These are phyloP conservation scores for Lignosus rhinocerotis DNA, from an alignment of 1,284 basidiomycete species.

Conservation along the genomic window DNA sequence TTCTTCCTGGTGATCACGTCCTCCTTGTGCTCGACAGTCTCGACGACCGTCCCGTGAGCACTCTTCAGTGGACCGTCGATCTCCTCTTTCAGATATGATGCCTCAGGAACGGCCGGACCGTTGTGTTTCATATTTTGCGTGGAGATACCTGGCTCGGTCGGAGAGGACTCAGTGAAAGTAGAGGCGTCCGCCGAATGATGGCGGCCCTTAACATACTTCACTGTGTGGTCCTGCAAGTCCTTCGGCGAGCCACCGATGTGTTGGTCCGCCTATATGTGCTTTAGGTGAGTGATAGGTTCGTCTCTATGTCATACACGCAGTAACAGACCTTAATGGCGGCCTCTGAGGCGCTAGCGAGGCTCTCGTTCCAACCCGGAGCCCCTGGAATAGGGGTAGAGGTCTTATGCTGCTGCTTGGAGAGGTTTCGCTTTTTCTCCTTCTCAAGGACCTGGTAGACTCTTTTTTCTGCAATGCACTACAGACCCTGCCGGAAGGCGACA, in stretches of 20 bases:
- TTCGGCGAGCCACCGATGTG: constrained; percentile 15
- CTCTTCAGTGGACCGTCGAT: constrained; percentile 43
- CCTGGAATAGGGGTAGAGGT: constrained; percentile 51
- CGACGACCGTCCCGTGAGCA: constrained; percentile 12
- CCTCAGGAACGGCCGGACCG: constrained; percentile 22
- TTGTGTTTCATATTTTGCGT: constrained; percentile 19
- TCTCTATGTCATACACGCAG: not conserved
- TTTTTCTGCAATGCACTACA: not conserved
- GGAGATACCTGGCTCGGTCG: constrained; percentile 20
- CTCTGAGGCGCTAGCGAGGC: constrained; percentile 66
- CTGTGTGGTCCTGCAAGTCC: constrained; percentile 41
- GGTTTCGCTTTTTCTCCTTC: constrained; percentile 56
- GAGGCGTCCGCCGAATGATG: constrained; percentile 34
- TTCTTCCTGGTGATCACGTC: constrained; percentile 8
- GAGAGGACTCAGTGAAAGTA: constrained; percentile 9
- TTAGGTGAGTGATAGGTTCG: not conserved
- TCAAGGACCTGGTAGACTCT: constrained; percentile 46
- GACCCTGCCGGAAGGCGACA: not conserved
- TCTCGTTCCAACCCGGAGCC: constrained; percentile 78
- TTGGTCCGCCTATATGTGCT: constrained; percentile 36
- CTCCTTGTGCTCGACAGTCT: constrained; percentile 12
- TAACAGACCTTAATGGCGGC: constrained; percentile 62
- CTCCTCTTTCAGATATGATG: constrained; percentile 43
- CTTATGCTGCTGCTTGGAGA: constrained; percentile 48
- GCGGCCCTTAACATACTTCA: constrained; percentile 39